Percentiles rank a stretch among this genome's conserved stretches.
Evolutionary conservation across 305 asterid genomes (phyloP).

Genomic region (Petunia hybrid): DNA sequence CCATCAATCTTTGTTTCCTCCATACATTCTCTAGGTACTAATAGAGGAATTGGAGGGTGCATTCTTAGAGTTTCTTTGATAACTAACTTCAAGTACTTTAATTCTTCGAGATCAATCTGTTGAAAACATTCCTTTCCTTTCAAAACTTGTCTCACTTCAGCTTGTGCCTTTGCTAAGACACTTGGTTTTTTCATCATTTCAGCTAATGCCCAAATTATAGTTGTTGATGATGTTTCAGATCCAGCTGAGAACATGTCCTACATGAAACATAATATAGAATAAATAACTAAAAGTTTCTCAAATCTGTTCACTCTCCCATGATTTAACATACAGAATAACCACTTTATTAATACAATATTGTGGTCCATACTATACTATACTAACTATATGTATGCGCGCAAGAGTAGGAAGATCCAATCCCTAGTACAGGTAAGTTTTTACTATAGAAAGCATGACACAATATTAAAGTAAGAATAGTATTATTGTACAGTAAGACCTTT

Average conservation of each 20-base stretch:
- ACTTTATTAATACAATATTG: no score
- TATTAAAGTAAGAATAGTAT: no score
- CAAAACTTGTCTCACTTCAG: conserved; percentile 33
- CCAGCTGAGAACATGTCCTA: conserved; percentile 41
- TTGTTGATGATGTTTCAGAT: conserved; percentile 36
- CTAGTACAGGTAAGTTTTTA: no score
- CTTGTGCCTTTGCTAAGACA: conserved; percentile 36
- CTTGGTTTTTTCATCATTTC: conserved; percentile 39
- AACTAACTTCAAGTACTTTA: conserved; percentile 37
- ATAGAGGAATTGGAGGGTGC: conserved; percentile 40
- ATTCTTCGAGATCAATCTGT: conserved; percentile 32
- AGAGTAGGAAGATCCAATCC: no score
- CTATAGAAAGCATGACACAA: no score
- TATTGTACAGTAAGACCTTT: no score
- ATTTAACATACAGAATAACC: no score
- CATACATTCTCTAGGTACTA: conserved; percentile 36
- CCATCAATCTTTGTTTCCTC: conserved; percentile 33
- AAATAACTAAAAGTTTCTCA: no score
- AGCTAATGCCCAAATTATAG: conserved; percentile 38
- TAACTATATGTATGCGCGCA: no score
- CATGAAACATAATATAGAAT: not conserved
- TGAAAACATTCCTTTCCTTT: conserved; percentile 16
- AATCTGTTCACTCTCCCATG: no score
- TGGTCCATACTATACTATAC: no score
- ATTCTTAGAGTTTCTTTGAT: conserved; percentile 41